Evolutionary conservation across 163 green algal genomes (phyloP).

Genomic region (Prototheca cutis): DNA sequence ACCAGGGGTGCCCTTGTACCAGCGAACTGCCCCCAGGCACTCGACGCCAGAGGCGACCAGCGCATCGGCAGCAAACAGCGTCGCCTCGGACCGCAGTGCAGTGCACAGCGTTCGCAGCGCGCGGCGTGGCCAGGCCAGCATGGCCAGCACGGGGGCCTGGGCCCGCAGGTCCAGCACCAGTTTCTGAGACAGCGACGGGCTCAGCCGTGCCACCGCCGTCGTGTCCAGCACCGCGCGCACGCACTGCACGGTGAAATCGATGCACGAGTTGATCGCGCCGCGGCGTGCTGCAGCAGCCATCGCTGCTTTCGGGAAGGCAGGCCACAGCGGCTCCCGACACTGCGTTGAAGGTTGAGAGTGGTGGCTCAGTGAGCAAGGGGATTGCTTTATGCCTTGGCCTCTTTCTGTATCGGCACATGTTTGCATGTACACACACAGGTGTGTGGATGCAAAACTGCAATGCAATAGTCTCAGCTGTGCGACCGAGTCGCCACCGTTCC

Average conservation of each 20-base stretch:
- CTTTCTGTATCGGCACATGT: neutral
- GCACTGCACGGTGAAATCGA: conserved; percentile 15
- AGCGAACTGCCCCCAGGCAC: neutral
- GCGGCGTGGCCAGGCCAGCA: conserved; percentile 6
- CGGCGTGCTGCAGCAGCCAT: neutral
- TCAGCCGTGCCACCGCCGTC: neutral
- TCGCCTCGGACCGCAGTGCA: conserved; percentile 15
- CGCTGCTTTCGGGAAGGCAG: conserved; percentile 4
- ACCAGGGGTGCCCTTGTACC: neutral
- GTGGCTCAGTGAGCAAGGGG: neutral
- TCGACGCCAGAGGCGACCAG: conserved; percentile 8
- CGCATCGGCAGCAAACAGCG: conserved; percentile 11
- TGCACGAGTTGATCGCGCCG: conserved; percentile 14
- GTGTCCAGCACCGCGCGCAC: conserved; percentile 16
- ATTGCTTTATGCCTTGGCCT: neutral
- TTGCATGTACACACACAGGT: neutral
- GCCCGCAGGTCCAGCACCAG: conserved; percentile 20
- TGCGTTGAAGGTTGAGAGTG: neutral
- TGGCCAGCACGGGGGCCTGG: conserved; percentile 8
- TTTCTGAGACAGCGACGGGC: neutral
- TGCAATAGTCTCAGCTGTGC: too few species aligned
- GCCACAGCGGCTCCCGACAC: conserved; percentile 10
- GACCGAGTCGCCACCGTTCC: too few species aligned
- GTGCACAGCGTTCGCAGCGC: conserved; percentile 11
- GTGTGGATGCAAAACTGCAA: neutral